These are phyloP conservation scores for Caryopteris hybrid DNA, from an alignment of 305 asterid species.

Conservation along the genomic window DNA sequence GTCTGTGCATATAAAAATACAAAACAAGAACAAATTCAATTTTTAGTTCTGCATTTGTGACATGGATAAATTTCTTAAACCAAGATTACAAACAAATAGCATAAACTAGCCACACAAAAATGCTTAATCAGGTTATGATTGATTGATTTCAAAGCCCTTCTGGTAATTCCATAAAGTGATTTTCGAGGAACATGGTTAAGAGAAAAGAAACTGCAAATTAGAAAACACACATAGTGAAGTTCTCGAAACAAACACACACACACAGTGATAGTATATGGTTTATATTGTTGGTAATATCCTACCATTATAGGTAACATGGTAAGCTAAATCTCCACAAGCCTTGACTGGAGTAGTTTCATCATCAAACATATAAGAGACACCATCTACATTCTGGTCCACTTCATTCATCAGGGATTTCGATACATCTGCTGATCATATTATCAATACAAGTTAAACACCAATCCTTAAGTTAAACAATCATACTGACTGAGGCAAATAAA, in stretches of 20 bases:
- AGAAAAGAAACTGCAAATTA: background rate
- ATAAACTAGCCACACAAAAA: background rate
- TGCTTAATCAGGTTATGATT: background rate
- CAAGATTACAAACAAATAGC: background rate
- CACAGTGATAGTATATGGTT: background rate
- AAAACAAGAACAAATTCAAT: background rate
- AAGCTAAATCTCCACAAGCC: constrained; percentile 53
- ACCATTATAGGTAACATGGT: constrained; percentile 39
- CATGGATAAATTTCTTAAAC: background rate
- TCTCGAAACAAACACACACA: background rate
- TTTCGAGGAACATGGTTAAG: background rate
- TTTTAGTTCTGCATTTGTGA: background rate
- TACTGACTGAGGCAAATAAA: background rate
- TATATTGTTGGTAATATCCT: background rate
- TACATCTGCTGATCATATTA: constrained; percentile 31
- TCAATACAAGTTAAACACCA: constrained; percentile 4
- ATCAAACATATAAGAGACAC: constrained; percentile 29
- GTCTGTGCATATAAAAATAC: background rate
- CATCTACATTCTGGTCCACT: constrained; percentile 30
- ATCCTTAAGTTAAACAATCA: background rate
- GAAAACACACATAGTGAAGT: background rate
- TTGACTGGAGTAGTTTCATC: constrained; percentile 54
- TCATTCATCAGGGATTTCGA: constrained; percentile 41
- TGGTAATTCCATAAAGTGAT: background rate
- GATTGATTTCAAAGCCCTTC: background rate